Conservation (phyloP, 345 rosid genomes). For the Camelina hispida region DNA sequence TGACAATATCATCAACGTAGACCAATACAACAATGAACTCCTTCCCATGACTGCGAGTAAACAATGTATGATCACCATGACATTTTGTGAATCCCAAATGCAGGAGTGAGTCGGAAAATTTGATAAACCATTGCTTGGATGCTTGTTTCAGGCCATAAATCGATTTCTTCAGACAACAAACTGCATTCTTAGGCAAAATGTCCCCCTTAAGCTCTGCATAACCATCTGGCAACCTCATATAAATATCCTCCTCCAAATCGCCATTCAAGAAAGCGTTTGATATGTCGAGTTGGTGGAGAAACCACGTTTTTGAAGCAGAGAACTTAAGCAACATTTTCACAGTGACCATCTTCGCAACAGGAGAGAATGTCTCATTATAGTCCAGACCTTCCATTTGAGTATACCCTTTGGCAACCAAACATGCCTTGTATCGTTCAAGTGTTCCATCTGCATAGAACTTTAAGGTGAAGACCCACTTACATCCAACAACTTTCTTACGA, state of each 20-base stretch:
- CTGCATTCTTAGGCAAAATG: background rate
- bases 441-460: background rate
- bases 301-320: background rate
- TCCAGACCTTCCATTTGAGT: background rate
- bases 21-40: background rate
- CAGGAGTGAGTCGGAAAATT: background rate
- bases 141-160: background rate
- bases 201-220: background rate
- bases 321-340: background rate
- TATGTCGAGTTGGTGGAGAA: background rate
- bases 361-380: background rate
- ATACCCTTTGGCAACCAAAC: background rate
- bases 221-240: background rate
- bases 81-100: accelerated
- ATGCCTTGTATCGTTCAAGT: background rate
- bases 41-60: background rate
- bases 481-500: accelerated
- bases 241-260: background rate
- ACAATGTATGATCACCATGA: background rate
- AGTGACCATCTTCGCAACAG: background rate
- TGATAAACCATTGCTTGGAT: background rate
- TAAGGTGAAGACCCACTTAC: background rate
- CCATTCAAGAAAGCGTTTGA: background rate
- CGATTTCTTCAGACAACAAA: background rate
- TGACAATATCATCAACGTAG: background rate